Conservation (phyloP, 495 filamentous ascomycete species). For the Penicillium canariense region DNA sequence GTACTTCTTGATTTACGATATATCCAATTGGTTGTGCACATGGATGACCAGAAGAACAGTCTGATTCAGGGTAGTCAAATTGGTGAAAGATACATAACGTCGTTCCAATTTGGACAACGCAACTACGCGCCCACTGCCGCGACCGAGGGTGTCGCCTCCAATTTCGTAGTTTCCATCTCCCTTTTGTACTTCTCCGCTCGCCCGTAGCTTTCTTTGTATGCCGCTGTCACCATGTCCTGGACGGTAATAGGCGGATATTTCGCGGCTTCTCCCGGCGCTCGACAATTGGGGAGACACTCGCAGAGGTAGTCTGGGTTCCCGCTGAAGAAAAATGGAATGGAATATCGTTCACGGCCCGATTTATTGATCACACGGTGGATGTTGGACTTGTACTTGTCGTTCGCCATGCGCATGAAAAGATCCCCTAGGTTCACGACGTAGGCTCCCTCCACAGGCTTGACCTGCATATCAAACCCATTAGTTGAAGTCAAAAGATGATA, state of each 20-base stretch:
- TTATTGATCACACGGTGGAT: conserved; percentile 54
- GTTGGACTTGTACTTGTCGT: conserved; percentile 55
- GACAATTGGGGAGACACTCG: conserved; percentile 52
- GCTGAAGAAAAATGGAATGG: conserved; percentile 61
- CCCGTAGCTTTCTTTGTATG: conserved; percentile 38
- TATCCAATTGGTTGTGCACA: too few species aligned
- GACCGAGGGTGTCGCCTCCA: conserved; percentile 4
- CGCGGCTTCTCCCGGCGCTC: conserved; percentile 29
- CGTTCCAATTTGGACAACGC: background rate
- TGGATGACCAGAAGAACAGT: too few species aligned
- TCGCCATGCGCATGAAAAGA: conserved; percentile 60
- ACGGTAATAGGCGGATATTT: conserved; percentile 51
- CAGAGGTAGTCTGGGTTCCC: conserved; percentile 55
- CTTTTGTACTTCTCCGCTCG: conserved; percentile 35
- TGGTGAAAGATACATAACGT: background rate
- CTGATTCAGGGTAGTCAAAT: background rate
- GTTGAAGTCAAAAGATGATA: background rate
- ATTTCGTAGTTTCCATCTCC: conserved; percentile 20
- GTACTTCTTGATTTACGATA: too few species aligned
- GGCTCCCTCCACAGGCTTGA: conserved; percentile 46
- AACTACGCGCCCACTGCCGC: conserved; percentile 21
- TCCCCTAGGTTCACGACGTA: conserved; percentile 58
- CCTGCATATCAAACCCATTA: conserved; percentile 26
- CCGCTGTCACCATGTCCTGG: conserved; percentile 31
- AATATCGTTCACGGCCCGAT: conserved; percentile 49